Base-by-base conservation (phyloP, 2,329 filamentous ascomycete species). In the Aspergillus sp. region DNA sequence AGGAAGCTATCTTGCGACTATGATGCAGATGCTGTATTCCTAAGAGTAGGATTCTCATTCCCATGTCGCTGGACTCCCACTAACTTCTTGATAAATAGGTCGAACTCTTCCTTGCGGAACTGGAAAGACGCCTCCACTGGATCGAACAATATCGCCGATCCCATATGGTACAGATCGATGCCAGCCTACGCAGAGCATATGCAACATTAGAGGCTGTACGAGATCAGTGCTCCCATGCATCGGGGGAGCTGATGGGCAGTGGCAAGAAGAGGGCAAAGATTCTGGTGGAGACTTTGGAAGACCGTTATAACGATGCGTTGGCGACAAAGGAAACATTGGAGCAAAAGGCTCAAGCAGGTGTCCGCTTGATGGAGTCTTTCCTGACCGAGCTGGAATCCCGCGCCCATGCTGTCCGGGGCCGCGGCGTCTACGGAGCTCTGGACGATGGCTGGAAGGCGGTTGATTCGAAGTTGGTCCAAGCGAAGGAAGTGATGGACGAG, bases 231-330 rank as follows among this genome's bases (percentile, higher is more conserved):
- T 91, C 91, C 40, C 87, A 93, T 63, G 92, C 93, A 19, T 96
- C 93, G 1, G 93, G 91, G 61, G 93, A 95, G 70, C 85, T 97
- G 47, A 86, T 98, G 65, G 95, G 92, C 56, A 90, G 90, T 39
- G 93, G 95, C 21, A 88, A 90, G 52, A 86, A 91, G 63, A 85
- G 92, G 60, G 86, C 96, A 59, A 90, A 91, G 63, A 86, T 98
- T 58, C 88, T 98, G 79, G 91, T 99, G 35, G 93, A 98, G 67
- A 96, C 92, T 0, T 80, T 99, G 14, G 95, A 99, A 74, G 83
- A 84, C 27, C 84, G 90, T 62, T 99, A 97, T 75, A 88, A 96
- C 62, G 90, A 95, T 66, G 92, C 90, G 1, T 77, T 99, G 62
- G 88, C 85, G 15, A 90, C 90, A 2, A 91, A 93, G 63, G 93